Evolutionary conservation across 768 basidiomycete species (phyloP).

Genomic region (Galerina marginata): DNA sequence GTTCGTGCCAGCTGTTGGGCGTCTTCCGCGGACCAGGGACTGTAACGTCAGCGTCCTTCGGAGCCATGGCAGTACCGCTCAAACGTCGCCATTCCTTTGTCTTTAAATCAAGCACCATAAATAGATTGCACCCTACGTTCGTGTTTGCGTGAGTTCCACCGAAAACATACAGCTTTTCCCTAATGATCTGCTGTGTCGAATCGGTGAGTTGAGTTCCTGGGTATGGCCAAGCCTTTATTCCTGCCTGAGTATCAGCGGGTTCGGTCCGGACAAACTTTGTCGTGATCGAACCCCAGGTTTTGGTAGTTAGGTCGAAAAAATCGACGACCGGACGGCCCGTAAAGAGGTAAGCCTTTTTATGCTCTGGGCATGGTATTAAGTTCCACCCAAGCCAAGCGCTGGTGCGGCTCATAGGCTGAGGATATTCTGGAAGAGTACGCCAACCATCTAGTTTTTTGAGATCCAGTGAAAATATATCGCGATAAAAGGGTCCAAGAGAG

Average conservation of each 20-base stretch:
- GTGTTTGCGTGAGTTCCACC: conserved; percentile 36
- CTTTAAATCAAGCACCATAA: conserved; percentile 42
- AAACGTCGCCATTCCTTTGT: conserved; percentile 38
- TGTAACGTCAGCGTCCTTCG: conserved; percentile 5
- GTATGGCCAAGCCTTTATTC: conserved; percentile 31
- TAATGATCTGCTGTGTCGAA: conserved; percentile 29
- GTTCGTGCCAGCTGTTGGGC: conserved; percentile 40
- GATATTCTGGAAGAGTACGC: conserved; percentile 32
- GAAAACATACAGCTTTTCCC: conserved; percentile 43
- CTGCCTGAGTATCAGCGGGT: conserved; percentile 22
- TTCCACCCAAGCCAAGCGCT: conserved; percentile 27
- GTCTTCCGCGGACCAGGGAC: conserved; percentile 40
- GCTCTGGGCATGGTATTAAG: conserved; percentile 27
- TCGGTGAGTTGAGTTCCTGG: conserved; percentile 15
- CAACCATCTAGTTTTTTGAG: conserved; percentile 31
- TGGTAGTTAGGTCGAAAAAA: conserved; percentile 40
- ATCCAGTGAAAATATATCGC: conserved; percentile 32
- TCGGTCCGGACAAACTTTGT: conserved; percentile 27
- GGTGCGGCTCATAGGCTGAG: conserved; percentile 17
- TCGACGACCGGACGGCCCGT: conserved; percentile 34
- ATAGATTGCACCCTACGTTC: conserved; percentile 40
- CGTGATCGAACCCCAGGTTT: conserved; percentile 36
- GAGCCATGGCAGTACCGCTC: conserved; percentile 6
- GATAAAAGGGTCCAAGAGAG: conserved; percentile 29
- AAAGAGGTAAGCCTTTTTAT: conserved; percentile 42